phyloP scores from a whole-genome alignment of 495 filamentous ascomycete genomes.

The Penicillium lagena region DNA sequence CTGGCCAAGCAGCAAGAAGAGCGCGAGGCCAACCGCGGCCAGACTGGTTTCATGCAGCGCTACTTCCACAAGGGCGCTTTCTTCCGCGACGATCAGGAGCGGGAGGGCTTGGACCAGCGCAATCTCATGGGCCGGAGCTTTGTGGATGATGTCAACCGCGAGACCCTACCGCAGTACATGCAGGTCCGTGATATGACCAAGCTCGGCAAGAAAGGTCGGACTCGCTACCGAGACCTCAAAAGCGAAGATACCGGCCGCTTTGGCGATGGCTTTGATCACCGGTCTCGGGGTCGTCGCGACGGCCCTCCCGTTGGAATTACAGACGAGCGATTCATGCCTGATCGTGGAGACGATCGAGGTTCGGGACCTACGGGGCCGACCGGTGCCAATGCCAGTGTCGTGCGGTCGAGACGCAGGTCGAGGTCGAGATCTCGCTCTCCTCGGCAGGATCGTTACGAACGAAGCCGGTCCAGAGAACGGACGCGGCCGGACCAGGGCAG shows the following conservation, averaged over 20 bases:
- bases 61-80: conserved; percentile 98
- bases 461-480: conserved; percentile 44
- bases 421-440: conserved; percentile 32
- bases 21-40: conserved; percentile 68
- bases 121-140: conserved; percentile 77
- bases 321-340: conserved; percentile 71
- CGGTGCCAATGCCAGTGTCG: conserved; percentile 44
- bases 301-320: conserved; percentile 37
- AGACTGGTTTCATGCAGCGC: conserved; percentile 89
- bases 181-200: conserved; percentile 93
- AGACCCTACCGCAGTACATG: conserved; percentile 84
- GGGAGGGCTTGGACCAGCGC: conserved; percentile 63
- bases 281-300: conserved; percentile 30
- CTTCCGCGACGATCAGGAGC: conserved; percentile 73
- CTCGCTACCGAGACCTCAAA: conserved; percentile 81
- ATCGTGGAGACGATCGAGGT: conserved; percentile 35
- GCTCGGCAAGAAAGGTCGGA: conserved; percentile 85
- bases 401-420: conserved; percentile 32
- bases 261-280: conserved; percentile 54
- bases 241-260: conserved; percentile 88
- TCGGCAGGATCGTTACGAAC: conserved; percentile 20
- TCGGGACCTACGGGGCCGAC: conserved; percentile 31
- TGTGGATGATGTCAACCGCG: conserved; percentile 70
- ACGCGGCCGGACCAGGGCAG: too few relatives aligned
- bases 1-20: conserved; percentile 78